Evolutionary conservation across 2,329 filamentous ascomycete species (phyloP).

Genomic region (Penicillium sp.): DNA sequence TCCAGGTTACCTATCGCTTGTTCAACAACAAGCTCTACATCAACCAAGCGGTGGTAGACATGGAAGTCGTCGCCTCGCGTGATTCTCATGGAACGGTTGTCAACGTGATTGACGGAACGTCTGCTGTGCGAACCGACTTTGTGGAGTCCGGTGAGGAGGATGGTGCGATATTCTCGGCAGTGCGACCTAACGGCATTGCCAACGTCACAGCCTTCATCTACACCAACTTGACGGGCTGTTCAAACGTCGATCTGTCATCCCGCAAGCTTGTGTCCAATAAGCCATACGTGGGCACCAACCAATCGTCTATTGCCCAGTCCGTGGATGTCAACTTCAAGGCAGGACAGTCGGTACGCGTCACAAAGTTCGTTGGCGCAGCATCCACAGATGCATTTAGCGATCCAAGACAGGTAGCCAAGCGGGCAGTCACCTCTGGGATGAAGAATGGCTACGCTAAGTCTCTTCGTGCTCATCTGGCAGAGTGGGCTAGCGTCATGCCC

Average conservation of each 20-base stretch:
- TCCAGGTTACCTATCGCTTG: conserved; percentile 60
- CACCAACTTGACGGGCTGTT: conserved; percentile 39
- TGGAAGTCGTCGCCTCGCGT: conserved; percentile 53
- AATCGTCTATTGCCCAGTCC: conserved; percentile 61
- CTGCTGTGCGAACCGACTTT: conserved; percentile 60
- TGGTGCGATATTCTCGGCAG: conserved; percentile 59
- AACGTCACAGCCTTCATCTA: conserved; percentile 60
- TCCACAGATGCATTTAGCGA: conserved; percentile 63
- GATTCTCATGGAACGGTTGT: conserved; percentile 56
- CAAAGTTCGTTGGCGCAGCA: conserved; percentile 64
- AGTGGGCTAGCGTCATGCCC: conserved; percentile 60
- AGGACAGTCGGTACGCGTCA: conserved; percentile 52
- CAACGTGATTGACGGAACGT: conserved; percentile 63
- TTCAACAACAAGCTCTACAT: conserved; percentile 60
- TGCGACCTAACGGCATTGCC: conserved; percentile 56
- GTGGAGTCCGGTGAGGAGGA: conserved; percentile 53
- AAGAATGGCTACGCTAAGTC: conserved; percentile 53
- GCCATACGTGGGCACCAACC: conserved; percentile 51
- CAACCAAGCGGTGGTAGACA: conserved; percentile 57
- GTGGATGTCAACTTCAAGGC: conserved; percentile 51
- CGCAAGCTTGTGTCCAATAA: conserved; percentile 44
- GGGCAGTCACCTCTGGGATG: conserved; percentile 50
- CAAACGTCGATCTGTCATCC: conserved; percentile 41
- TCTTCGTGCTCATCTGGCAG: conserved; percentile 52
- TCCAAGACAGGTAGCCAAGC: conserved; percentile 51